Percentiles rank a stretch among this genome's conserved stretches.
Conservation (phyloP, 2,329 filamentous ascomycete species). For the Xylariaceae sp. region DNA sequence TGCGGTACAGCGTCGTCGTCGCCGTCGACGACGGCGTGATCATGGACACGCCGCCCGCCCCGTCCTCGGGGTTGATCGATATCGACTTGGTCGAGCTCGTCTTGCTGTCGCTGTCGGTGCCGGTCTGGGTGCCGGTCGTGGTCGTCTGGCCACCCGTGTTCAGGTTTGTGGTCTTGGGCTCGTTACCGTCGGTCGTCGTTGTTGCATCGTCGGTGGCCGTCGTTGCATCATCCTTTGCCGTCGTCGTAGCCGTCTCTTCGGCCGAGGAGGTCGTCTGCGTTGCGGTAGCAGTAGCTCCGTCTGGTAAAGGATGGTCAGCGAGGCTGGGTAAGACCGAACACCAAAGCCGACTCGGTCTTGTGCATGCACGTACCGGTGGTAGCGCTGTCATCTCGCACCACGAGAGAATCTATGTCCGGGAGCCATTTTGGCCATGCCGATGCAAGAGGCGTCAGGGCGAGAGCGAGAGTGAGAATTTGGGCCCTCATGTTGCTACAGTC, state of each 20-base stretch:
- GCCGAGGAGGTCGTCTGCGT: constrained; percentile 5
- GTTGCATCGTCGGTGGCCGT: constrained; percentile 8
- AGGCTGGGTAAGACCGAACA: no score
- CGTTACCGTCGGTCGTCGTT: constrained; percentile 8
- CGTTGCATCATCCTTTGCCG: constrained; percentile 8
- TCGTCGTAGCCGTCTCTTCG: not conserved
- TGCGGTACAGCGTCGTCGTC: constrained; percentile 48
- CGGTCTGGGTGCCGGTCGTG: constrained; percentile 19
- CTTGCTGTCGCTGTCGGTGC: constrained; percentile 19
- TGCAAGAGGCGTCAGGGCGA: constrained; percentile 44
- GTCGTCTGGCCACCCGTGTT: constrained; percentile 31
- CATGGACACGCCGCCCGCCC: constrained; percentile 46
- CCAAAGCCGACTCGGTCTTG: no score
- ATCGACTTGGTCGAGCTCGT: constrained; percentile 18
- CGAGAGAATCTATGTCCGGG: constrained; percentile 43
- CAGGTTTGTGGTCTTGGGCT: constrained; percentile 28
- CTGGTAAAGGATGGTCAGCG: not conserved
- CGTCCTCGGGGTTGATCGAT: constrained; percentile 38
- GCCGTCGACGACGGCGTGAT: constrained; percentile 39
- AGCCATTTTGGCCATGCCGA: constrained; percentile 51
- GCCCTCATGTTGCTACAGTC: constrained; percentile 40
- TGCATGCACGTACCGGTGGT: constrained; percentile 17
- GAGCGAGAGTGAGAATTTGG: constrained; percentile 40
- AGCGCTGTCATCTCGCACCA: constrained; percentile 39
- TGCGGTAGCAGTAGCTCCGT: constrained; percentile 5